Base-by-base conservation (phyloP, 2,329 filamentous ascomycete genomes). In the Madurella fahalii region DNA sequence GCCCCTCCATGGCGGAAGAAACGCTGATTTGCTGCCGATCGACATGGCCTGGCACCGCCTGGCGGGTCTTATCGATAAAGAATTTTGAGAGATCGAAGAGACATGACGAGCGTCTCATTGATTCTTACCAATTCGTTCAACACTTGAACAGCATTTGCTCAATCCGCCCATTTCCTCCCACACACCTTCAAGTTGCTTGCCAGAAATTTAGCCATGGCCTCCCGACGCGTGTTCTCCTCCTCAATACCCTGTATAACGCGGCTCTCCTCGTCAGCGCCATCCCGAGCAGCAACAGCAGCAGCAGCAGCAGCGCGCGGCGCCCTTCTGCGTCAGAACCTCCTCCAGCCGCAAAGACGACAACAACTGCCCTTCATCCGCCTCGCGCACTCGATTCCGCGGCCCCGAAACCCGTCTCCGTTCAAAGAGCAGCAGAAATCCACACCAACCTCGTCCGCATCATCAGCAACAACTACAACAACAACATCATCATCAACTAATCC, bases 361-460 rank as follows among this genome's bases (percentile, higher is more conserved):
- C 40, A 12, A 5, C 43, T 18, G 45, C 34, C 47, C 41, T 47
- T 54, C 31, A 52, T 56, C 54, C 61, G 66, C 53, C 57, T 60
- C 46, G 61, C 65, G 25, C 68, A 69, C 60, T 56, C 61, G n/a
- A 68, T 69, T 42, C 67, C 67, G 1, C 61, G 61, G 18, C 65
- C 65, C 13, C 68, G 58, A 62, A 64, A 67, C 40, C 64, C 60
- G 65, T 68, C 48, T 66, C 56, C 69, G 63, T 62, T 60, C 62
- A 66, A 80, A 61, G 88, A 85, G 5, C 83, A 87, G 50, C 45
- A 40, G 13, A 32, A 32, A 41, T 40, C 15, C 40, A 59, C 30
- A 67, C 64, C 61, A 67, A 68, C 41, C 68, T 53, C 69, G 65
- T 57, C 58, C 61, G 8, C 66, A 80, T 61, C 88, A 86, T 4